Evolutionary conservation across 2,329 filamentous ascomycete species (phyloP).

Genomic region (Hyphodiscus sp.): DNA sequence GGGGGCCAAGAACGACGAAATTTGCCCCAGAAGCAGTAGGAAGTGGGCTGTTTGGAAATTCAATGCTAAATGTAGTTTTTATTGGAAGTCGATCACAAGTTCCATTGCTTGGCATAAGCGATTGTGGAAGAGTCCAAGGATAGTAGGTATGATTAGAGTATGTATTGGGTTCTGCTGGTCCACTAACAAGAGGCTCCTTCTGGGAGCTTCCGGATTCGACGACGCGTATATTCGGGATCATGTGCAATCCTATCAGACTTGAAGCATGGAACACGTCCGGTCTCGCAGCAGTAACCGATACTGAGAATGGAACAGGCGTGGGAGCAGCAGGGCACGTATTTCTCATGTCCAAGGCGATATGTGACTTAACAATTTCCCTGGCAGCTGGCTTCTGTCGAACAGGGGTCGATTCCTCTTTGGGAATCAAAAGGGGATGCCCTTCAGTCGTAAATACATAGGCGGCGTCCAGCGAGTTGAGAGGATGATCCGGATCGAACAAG

Average conservation of each 20-base stretch:
- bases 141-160: slow-evolving; percentile 78
- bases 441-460: slow-evolving; percentile 94
- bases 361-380: slow-evolving; percentile 33
- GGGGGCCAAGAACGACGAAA: slow-evolving; percentile 42
- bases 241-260: slow-evolving; percentile 73
- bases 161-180: slow-evolving; percentile 32
- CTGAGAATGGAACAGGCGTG: slow-evolving; percentile 54
- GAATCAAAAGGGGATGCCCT: slow-evolving; percentile 86
- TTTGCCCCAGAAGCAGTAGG: slow-evolving; percentile 20
- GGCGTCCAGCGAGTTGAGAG: slow-evolving; percentile 78
- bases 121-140: slow-evolving; percentile 82
- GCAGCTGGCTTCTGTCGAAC: slow-evolving; percentile 9
- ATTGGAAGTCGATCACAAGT: slow-evolving; percentile 67
- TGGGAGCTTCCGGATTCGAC: slow-evolving; percentile 18
- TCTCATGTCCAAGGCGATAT: slow-evolving; percentile 18
- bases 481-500: slow-evolving; percentile 79
- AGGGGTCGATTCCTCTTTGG: slow-evolving; percentile 37
- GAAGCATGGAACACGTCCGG: slow-evolving; percentile 84
- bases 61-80: slow-evolving; percentile 62
- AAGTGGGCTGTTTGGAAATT: slow-evolving; percentile 46
- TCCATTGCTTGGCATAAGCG: slow-evolving; percentile 69
- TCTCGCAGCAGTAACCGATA: slow-evolving; percentile 74
- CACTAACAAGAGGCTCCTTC: neutral
- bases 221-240: slow-evolving; percentile 60
- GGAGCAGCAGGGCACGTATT: slow-evolving; percentile 63